Conservation (phyloP, 192 early-diverging fungal genomes). For the Linnemannia schmuckeri region DNA sequence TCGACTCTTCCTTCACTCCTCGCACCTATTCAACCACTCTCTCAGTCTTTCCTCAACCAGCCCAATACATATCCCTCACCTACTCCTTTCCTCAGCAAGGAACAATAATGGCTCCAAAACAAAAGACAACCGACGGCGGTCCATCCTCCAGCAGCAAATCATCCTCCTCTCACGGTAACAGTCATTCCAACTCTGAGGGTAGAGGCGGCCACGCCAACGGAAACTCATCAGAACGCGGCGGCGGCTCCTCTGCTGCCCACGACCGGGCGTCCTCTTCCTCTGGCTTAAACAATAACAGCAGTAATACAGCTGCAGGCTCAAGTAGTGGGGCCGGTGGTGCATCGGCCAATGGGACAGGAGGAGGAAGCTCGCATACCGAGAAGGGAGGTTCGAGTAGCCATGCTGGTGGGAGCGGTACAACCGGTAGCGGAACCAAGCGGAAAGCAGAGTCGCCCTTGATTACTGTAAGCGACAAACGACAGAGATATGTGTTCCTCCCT, state of each 20-base stretch:
- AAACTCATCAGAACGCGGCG: slow-evolving; percentile 25
- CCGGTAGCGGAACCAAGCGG: slow-evolving; percentile 25
- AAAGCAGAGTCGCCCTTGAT: slow-evolving; percentile 46
- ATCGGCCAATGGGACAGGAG: neutral
- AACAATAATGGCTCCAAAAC: slow-evolving; percentile 43
- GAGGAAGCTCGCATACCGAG: slow-evolving; percentile 21
- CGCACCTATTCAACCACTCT: neutral
- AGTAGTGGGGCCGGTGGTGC: neutral
- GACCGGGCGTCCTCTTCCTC: slow-evolving; percentile 11
- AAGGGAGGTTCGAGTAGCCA: slow-evolving; percentile 19
- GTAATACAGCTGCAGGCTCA: neutral
- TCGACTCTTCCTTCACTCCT: neutral
- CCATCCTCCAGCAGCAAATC: slow-evolving; percentile 27
- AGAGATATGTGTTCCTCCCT: neutral
- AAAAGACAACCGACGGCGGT: slow-evolving; percentile 31
- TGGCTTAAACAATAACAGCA: neutral
- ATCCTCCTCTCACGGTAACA: neutral
- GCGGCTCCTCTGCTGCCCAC: slow-evolving; percentile 2
- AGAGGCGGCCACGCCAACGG: slow-evolving; percentile 17
- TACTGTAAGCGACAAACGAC: slow-evolving; percentile 25
- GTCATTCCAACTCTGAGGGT: slow-evolving; percentile 27
- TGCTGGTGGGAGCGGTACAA: neutral
- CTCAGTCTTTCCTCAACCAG: neutral
- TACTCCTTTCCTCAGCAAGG: neutral
- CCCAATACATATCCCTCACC: neutral